Base-by-base conservation (phyloP, 1,139 yeast genomes). In the Geotrichum carabidarum region DNA sequence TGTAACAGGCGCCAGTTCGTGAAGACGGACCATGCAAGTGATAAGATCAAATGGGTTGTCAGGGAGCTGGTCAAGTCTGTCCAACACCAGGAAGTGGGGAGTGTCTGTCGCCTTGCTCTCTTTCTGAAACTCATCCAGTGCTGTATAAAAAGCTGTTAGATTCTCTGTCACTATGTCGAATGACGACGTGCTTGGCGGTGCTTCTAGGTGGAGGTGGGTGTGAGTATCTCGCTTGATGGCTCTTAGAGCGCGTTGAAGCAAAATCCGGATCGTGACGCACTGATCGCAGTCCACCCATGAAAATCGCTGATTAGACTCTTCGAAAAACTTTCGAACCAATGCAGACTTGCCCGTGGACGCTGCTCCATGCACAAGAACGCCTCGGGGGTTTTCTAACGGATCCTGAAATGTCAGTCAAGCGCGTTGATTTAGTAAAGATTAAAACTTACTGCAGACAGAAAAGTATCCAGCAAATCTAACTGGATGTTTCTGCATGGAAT, bases 11-110 rank as follows among this genome's bases (percentile, higher is more conserved):
- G 68, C 54, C 15, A 71, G 59, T 60, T 83, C 87, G 34, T 73
- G 72, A 38, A 82, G 60, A 48, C 80, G 70, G 1, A 76, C 63
- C 60, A 83, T 78, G 9, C 79, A 74, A n/a, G 74, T 68, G 55
- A 76, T 72, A 8, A 82, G 59, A 8, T 75, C 79, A 12, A 72
- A 70, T 0, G 76, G 70, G 27, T 74, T 71, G 41, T 81, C 87
- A 62, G 76, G 75, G 44, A 83, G 73, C 57, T 75, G 76, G 62
- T 83, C 87, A 36, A 80, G 72, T 9, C 83, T 67, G 60, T 83
- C 88, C n/a, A 83, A 69, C 0, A 83, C 82, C 42, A 83, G 66
- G 47, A 42, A 55, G 14, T 49, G 56, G 12, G 51, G 41, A 6
- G 31, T 12, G 2, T 51, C 51, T 17, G 31, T n/a, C 4, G 45